phyloP scores from a whole-genome alignment of 176 grass and related monocot species.

The Bothriochloa decipiens region DNA sequence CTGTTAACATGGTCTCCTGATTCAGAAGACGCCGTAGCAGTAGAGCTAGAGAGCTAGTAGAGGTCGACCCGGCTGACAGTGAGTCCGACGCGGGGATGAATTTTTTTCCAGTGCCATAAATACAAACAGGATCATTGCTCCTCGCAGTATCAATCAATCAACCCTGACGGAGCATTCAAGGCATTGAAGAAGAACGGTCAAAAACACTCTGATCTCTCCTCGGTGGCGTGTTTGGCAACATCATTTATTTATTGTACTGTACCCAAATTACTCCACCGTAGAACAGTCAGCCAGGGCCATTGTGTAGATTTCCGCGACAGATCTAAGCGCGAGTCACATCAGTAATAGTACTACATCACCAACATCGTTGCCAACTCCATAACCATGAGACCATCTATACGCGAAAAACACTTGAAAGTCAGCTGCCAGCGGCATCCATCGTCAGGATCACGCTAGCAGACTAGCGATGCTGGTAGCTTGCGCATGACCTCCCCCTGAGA shows the following conservation, averaged over 20 bases:
- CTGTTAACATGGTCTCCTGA: too few relatives aligned
- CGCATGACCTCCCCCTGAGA: neutral
- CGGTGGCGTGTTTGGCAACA: conserved; percentile 3
- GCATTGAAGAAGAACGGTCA: neutral
- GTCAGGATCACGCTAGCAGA: neutral
- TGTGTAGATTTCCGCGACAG: too few relatives aligned
- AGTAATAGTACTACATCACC: neutral
- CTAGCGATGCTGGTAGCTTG: neutral
- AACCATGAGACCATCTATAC: neutral
- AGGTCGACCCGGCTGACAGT: too few relatives aligned
- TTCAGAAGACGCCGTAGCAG: too few relatives aligned
- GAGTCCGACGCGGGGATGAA: too few relatives aligned
- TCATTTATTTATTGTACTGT: neutral
- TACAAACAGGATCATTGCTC: too few relatives aligned
- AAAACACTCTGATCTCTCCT: neutral
- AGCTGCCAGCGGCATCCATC: neutral
- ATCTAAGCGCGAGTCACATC: neutral
- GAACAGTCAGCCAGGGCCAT: too few relatives aligned
- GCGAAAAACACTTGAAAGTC: too few relatives aligned
- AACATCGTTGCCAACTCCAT: neutral
- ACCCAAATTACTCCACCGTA: neutral
- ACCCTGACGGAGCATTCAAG: neutral
- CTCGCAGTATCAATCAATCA: neutral
- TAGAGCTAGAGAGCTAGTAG: too few relatives aligned
- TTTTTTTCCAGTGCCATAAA: too few relatives aligned